These are phyloP conservation scores for Chalciporus sp. DNA, from an alignment of 1,284 basidiomycete species.

Conservation along the genomic window DNA sequence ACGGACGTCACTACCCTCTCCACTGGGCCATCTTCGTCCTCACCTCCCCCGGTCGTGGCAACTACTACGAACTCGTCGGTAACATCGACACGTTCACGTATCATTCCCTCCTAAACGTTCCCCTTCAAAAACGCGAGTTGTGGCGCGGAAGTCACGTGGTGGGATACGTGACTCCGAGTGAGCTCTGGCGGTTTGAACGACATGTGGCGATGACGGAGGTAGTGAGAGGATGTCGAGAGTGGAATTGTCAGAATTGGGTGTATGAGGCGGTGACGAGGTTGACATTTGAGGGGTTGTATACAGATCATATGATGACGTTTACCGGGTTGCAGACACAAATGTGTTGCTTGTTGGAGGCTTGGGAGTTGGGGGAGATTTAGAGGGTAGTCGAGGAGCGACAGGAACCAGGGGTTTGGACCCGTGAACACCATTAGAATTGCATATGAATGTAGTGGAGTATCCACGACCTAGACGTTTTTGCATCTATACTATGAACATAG, in stretches of 20 bases:
- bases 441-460: neutral
- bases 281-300: constrained; percentile 9
- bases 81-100: constrained; percentile 26
- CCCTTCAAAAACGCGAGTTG: neutral
- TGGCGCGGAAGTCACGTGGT: constrained; percentile 24
- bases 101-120: constrained; percentile 1
- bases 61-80: constrained; percentile 32
- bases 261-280: constrained; percentile 25
- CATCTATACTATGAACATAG: neutral
- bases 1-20: constrained; percentile 13
- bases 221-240: constrained; percentile 16
- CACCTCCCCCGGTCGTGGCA: constrained; percentile 19
- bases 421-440: neutral
- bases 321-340: constrained; percentile 26
- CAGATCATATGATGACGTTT: constrained; percentile 12
- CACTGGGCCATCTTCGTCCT: constrained; percentile 35
- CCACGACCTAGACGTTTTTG: neutral
- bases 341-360: constrained; percentile 28
- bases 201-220: constrained; percentile 14
- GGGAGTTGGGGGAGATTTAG: constrained; percentile 35
- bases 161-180: constrained; percentile 20
- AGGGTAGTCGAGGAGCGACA: neutral
- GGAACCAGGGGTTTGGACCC: neutral
- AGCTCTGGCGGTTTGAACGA: constrained; percentile 21
- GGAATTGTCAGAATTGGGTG: constrained; percentile 33